Evolutionary conservation across 208 protist species (phyloP).

Genomic region (Herpetomonas tarakana): DNA sequence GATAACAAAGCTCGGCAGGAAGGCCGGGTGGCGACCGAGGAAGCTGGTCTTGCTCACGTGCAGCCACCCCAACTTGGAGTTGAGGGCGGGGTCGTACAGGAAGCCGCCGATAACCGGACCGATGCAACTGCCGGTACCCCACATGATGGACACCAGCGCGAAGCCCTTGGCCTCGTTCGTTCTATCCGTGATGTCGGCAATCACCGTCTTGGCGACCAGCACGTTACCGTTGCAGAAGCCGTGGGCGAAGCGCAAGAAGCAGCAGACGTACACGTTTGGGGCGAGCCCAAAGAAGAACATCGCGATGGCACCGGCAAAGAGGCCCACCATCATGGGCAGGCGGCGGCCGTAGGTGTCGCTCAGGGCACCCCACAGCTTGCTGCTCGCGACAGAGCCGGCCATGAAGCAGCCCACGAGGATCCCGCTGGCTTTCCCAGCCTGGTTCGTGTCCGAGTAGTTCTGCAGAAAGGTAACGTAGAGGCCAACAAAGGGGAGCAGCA

Average conservation of each 20-base stretch:
- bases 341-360: conserved; percentile 73
- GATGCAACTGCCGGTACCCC: conserved; percentile 68
- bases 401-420: conserved; percentile 76
- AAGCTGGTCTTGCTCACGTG: conserved; percentile 28
- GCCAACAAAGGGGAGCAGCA: conserved; percentile 75
- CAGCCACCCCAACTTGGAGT: conserved; percentile 14
- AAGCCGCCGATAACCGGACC: conserved; percentile 62
- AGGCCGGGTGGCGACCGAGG: conserved; percentile 46
- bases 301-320: conserved; percentile 41
- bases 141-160: conserved; percentile 95
- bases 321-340: conserved; percentile 43
- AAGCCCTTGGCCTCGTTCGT: conserved; percentile 90
- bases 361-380: conserved; percentile 60
- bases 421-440: conserved; percentile 60
- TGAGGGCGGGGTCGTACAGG: conserved; percentile 61
- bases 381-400: conserved; percentile 73
- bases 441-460: conserved; percentile 19
- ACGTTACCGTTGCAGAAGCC: conserved; percentile 61
- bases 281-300: conserved; percentile 73
- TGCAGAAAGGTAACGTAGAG: conserved; percentile 57
- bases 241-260: conserved; percentile 75
- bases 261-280: conserved; percentile 45
- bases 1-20: conserved; percentile 61
- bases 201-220: conserved; percentile 78
- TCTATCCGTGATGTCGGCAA: conserved; percentile 75